Conservation (phyloP, 2,329 filamentous ascomycete species). For the Ascochyta fabae region DNA sequence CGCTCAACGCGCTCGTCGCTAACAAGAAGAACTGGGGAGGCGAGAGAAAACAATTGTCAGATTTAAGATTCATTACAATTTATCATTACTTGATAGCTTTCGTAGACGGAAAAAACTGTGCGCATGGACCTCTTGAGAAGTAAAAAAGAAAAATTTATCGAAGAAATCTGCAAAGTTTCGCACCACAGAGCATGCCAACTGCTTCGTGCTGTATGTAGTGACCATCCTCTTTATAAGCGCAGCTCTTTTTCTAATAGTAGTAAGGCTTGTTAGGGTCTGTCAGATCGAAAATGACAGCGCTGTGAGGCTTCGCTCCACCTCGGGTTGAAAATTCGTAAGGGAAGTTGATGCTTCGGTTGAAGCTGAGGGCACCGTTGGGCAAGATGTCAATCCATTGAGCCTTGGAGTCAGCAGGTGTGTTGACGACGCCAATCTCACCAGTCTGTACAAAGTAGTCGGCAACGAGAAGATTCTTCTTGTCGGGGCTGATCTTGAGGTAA, state of each 20-base stretch:
- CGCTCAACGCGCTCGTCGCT: too few species aligned
- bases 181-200: too few species aligned
- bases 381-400: constrained; percentile 66
- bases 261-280: constrained; percentile 51
- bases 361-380: constrained; percentile 61
- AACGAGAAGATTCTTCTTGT: constrained; percentile 68
- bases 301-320: constrained; percentile 65
- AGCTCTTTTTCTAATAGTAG: constrained; percentile 13
- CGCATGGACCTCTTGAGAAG: background rate
- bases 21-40: too few species aligned
- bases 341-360: constrained; percentile 68
- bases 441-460: constrained; percentile 72
- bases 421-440: constrained; percentile 66
- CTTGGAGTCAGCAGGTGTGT: constrained; percentile 68
- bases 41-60: too few species aligned
- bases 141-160: background rate
- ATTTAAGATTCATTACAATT: background rate
- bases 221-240: too few species aligned
- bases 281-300: constrained; percentile 63
- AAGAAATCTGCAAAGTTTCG: background rate
- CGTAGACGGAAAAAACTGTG: background rate
- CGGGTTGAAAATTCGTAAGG: constrained; percentile 59
- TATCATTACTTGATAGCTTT: background rate
- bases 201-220: too few species aligned
- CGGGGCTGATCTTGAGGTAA: constrained; percentile 69